phyloP scores from a whole-genome alignment of 2,329 filamentous ascomycete genomes.

The Verticillium klebahnii region DNA sequence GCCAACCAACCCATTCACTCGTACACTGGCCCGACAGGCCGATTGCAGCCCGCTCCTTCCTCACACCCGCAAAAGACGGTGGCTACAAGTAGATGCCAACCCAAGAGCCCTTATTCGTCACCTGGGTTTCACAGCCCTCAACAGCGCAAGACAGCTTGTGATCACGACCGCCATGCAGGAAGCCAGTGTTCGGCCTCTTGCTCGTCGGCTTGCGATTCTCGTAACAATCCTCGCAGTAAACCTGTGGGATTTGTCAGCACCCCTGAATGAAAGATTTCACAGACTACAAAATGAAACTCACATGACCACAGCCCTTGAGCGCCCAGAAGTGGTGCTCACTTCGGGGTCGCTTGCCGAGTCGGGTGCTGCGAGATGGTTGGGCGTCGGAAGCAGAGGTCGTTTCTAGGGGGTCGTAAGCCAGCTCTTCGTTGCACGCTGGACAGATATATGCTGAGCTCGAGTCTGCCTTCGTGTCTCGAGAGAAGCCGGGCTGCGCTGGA shows the following conservation, averaged over 20 bases:
- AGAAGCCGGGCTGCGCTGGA: slow-evolving; percentile 72
- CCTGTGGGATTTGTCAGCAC: slow-evolving; percentile 31
- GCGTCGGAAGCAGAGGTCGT: slow-evolving; percentile 18
- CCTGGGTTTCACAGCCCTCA: slow-evolving; percentile 50
- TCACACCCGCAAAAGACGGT: slow-evolving; percentile 24
- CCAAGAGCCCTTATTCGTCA: slow-evolving; percentile 52
- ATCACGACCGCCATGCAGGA: slow-evolving; percentile 6
- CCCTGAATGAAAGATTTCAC: background rate
- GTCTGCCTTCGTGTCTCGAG: slow-evolving; percentile 67
- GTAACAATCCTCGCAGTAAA: slow-evolving; percentile 59
- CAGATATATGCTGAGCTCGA: slow-evolving; percentile 64
- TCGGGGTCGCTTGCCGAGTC: slow-evolving; percentile 42
- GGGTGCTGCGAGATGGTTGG: slow-evolving; percentile 20
- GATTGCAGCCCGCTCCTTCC: background rate
- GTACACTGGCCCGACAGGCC: background rate
- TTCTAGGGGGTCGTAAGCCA: slow-evolving; percentile 64
- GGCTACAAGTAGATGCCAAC: slow-evolving; percentile 54
- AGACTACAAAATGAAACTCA: slow-evolving; percentile 36
- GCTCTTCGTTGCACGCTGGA: slow-evolving; percentile 79
- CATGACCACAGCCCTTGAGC: slow-evolving; percentile 86
- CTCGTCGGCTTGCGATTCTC: slow-evolving; percentile 45
- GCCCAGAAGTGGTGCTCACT: slow-evolving; percentile 89
- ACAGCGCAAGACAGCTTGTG: slow-evolving; percentile 48
- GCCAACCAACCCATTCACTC: background rate
- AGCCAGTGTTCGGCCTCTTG: slow-evolving; percentile 17